phyloP scores from a whole-genome alignment of 2,329 filamentous ascomycete genomes.

The Alternaria burnsii region DNA sequence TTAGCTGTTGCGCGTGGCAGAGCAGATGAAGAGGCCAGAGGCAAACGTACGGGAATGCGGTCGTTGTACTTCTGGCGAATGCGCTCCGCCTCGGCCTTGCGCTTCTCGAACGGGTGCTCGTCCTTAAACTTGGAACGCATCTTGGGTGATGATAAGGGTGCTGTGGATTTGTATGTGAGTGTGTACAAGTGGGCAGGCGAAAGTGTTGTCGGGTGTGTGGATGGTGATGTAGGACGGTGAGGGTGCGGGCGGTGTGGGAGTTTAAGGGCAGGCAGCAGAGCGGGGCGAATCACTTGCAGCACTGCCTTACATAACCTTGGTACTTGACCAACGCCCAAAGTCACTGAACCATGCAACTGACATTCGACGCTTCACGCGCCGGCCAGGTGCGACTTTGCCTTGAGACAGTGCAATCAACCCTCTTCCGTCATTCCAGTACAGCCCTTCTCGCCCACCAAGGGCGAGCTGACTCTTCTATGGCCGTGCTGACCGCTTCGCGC shows the following conservation, averaged over 20 bases:
- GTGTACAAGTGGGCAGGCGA: slow-evolving; percentile 8
- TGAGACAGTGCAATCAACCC: slow-evolving; percentile 20
- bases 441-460: slow-evolving; percentile 26
- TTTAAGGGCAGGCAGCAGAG: slow-evolving; percentile 43
- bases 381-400: slow-evolving; percentile 12
- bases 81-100: slow-evolving; percentile 99
- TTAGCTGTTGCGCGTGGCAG: slow-evolving; percentile 29
- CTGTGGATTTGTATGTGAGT: slow-evolving; percentile 23
- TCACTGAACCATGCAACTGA: slow-evolving; percentile 15
- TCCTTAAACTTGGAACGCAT: slow-evolving; percentile 99
- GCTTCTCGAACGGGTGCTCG: slow-evolving; percentile 99
- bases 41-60: slow-evolving; percentile 86
- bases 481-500: slow-evolving; percentile 39
- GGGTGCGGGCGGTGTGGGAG: slow-evolving; percentile 46
- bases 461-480: slow-evolving; percentile 41
- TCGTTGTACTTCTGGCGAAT: slow-evolving; percentile 99
- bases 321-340: slow-evolving; percentile 14
- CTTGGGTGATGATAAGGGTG: slow-evolving; percentile 36
- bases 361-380: slow-evolving; percentile 16
- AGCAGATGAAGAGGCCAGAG: slow-evolving; percentile 7
- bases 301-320: slow-evolving; percentile 14
- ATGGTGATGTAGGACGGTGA: slow-evolving; percentile 37
- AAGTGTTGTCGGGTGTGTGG: slow-evolving; percentile 25
- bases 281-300: slow-evolving; percentile 33
- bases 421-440: slow-evolving; percentile 28